These are phyloP conservation scores for Linnemannia hyalina DNA, from an alignment of 192 early-diverging fungal species.

Conservation along the genomic window DNA sequence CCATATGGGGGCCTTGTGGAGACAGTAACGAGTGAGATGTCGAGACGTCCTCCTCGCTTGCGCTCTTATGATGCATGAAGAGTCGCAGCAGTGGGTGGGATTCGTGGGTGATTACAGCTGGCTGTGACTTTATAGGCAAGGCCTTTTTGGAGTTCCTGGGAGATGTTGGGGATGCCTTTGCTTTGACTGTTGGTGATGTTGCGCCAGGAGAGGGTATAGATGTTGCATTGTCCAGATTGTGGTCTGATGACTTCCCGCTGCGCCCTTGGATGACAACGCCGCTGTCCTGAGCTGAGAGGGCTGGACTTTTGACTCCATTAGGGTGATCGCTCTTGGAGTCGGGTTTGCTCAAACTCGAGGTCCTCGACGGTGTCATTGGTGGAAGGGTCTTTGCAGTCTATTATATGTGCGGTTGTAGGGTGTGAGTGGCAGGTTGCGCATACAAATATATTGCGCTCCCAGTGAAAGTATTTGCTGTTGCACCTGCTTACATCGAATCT, in stretches of 20 bases:
- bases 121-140: slow-evolving; percentile 24
- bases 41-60: slow-evolving; percentile 49
- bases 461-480: background rate
- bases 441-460: background rate
- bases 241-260: slow-evolving; percentile 15
- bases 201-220: slow-evolving; percentile 15
- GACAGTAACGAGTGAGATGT: slow-evolving; percentile 10
- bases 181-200: slow-evolving; percentile 47
- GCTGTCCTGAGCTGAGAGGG: slow-evolving; percentile 42
- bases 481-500: slow-evolving; percentile 63
- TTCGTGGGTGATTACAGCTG: slow-evolving; percentile 27
- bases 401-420: background rate
- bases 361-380: slow-evolving; percentile 24
- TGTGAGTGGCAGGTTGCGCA: background rate
- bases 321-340: slow-evolving; percentile 27
- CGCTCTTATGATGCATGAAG: slow-evolving; percentile 47
- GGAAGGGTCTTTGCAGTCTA: slow-evolving; percentile 47
- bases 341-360: slow-evolving; percentile 34
- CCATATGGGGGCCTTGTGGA: slow-evolving; percentile 19
- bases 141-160: slow-evolving; percentile 19
- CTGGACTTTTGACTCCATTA: slow-evolving; percentile 17
- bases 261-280: slow-evolving; percentile 42
- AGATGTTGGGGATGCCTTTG: slow-evolving; percentile 22
- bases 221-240: background rate
- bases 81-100: slow-evolving; percentile 45